These are phyloP conservation scores for Penicillium chermesinum DNA, from an alignment of 495 filamentous ascomycete genomes.

Conservation along the genomic window DNA sequence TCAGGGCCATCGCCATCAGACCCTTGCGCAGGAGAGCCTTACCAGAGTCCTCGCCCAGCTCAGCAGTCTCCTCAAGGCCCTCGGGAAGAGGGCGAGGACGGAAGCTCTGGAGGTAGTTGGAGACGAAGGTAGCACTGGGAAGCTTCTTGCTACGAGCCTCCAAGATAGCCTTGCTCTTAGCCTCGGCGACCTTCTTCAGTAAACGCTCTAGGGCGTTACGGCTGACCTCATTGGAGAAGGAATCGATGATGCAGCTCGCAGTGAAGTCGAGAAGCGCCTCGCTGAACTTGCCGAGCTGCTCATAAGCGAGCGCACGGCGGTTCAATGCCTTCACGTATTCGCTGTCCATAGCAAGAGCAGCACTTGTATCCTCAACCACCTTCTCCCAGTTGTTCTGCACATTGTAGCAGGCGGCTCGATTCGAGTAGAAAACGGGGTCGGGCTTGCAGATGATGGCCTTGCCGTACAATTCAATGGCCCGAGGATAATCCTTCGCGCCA, in stretches of 20 bases:
- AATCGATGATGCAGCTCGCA: constrained; percentile 97
- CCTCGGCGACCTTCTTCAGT: constrained; percentile 94
- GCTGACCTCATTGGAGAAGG: constrained; percentile 82
- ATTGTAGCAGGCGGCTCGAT: constrained; percentile 96
- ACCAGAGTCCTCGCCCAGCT: constrained; percentile 72
- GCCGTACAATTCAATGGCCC: constrained; percentile 88
- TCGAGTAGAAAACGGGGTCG: constrained; percentile 97
- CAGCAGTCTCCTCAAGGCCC: constrained; percentile 74
- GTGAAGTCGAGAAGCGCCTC: constrained; percentile 96
- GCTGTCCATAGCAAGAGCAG: constrained; percentile 83
- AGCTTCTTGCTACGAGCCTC: constrained; percentile 73
- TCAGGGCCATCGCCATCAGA: constrained; percentile 70
- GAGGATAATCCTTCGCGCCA: constrained; percentile 81
- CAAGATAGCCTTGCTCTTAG: constrained; percentile 83
- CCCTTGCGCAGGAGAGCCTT: constrained; percentile 81
- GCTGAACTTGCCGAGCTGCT: constrained; percentile 84
- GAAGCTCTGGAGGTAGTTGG: constrained; percentile 99
- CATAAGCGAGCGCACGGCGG: constrained; percentile 91
- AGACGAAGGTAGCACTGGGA: constrained; percentile 91
- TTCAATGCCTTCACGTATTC: constrained; percentile 98
- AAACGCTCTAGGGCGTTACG: constrained; percentile 87
- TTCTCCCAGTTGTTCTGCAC: constrained; percentile 88
- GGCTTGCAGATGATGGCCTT: constrained; percentile 95
- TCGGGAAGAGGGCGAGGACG: constrained; percentile 68
- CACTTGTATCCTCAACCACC: constrained; percentile 94